These are phyloP conservation scores for Fusarium sambucinum DNA, from an alignment of 2,329 filamentous ascomycete species.

Conservation along the genomic window DNA sequence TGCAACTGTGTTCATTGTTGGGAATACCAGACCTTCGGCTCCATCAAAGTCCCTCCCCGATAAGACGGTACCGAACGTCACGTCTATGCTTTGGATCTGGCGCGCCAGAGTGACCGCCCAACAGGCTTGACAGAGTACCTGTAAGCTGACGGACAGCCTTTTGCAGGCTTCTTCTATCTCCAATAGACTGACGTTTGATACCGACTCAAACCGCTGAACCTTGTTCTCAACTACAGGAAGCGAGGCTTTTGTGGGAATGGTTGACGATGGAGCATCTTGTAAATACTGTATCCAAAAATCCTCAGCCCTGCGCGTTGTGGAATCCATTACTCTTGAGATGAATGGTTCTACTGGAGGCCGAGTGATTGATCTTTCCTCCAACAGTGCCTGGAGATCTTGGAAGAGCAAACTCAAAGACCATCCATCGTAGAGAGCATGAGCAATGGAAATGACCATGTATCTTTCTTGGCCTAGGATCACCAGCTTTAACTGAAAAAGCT, in stretches of 20 bases:
- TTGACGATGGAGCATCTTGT: conserved; percentile 59
- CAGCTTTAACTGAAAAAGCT: conserved; percentile 65
- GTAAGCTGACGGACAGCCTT: conserved; percentile 74
- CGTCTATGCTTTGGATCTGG: conserved; percentile 73
- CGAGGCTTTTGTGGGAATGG: conserved; percentile 41
- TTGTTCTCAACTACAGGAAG: neutral
- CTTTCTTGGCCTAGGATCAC: conserved; percentile 49
- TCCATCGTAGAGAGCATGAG: conserved; percentile 91
- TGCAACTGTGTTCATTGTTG: conserved; percentile 91
- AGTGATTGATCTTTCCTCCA: conserved; percentile 58
- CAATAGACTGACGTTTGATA: conserved; percentile 1
- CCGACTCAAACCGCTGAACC: conserved; percentile 32
- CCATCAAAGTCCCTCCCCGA: conserved; percentile 84
- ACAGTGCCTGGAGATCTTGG: conserved; percentile 75
- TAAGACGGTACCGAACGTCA: conserved; percentile 85
- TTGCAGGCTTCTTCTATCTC: conserved; percentile 70
- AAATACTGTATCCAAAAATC: conserved; percentile 81
- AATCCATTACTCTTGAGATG: conserved; percentile 54
- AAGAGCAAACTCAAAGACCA: conserved; percentile 84
- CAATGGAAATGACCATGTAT: conserved; percentile 75
- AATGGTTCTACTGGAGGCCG: conserved; percentile 65
- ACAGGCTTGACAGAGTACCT: conserved; percentile 79
- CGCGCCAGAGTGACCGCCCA: conserved; percentile 80
- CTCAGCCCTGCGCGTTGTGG: conserved; percentile 36
- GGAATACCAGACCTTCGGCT: conserved; percentile 78